Evolutionary conservation across 768 basidiomycete species (phyloP).

Genomic region (Kwoniella pini): DNA sequence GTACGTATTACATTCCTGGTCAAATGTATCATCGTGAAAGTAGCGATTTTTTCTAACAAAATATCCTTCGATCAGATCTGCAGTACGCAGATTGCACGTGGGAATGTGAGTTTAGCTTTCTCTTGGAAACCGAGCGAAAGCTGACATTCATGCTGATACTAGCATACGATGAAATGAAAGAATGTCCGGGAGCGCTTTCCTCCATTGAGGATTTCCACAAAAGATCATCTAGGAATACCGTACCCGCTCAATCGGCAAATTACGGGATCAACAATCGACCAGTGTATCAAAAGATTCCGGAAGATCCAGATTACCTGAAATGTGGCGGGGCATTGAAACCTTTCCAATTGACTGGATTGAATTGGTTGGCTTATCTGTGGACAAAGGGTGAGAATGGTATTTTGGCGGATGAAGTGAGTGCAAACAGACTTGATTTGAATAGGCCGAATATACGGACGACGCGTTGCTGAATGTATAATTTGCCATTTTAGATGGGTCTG

Average conservation of each 20-base stretch:
- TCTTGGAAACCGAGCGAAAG: not conserved
- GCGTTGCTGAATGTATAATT: too few relatives aligned
- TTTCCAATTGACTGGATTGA: constrained; percentile 95
- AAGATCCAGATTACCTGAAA: constrained; percentile 82
- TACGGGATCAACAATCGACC: constrained; percentile 73
- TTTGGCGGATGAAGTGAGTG: constrained; percentile 82
- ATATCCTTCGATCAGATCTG: constrained; percentile 56
- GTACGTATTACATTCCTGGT: constrained; percentile 44
- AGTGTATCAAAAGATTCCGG: constrained; percentile 73
- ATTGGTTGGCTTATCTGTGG: constrained; percentile 99
- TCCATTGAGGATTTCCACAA: constrained; percentile 76
- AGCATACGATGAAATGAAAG: constrained; percentile 66
- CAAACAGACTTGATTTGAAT: too few relatives aligned
- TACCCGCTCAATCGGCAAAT: constrained; percentile 77
- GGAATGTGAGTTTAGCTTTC: constrained; percentile 63
- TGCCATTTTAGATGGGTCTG: constrained; percentile 88
- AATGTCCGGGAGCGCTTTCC: constrained; percentile 64
- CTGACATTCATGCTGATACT: constrained; percentile 2
- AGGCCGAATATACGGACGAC: too few relatives aligned
- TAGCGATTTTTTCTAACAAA: not conserved
- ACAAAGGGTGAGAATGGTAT: constrained; percentile 93
- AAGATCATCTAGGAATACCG: constrained; percentile 73
- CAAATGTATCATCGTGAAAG: too few relatives aligned
- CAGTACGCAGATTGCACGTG: constrained; percentile 95
- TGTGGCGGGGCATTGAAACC: constrained; percentile 91